A percentile compares a stretch with the other conserved stretches of the same genome.
These are phyloP conservation scores for Solanum gandarillasii DNA, from an alignment of 257 asterid species.

Conservation along the genomic window DNA sequence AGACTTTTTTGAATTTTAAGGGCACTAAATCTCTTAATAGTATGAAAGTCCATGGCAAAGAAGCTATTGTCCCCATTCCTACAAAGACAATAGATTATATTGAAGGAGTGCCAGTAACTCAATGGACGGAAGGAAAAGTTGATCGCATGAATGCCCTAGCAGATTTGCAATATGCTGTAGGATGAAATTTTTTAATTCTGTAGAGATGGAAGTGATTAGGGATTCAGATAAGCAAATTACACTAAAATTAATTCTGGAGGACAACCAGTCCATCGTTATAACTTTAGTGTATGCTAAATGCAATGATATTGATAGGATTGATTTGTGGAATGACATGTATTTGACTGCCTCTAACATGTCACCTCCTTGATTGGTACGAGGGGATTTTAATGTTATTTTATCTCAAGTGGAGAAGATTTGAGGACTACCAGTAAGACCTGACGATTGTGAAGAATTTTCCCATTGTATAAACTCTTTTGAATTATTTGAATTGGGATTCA, in stretches of 20 bases:
- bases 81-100: background rate
- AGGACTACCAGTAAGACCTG: too few species aligned
- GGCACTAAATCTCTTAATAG: background rate
- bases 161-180: background rate
- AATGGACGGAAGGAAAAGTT: background rate
- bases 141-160: background rate
- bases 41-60: background rate
- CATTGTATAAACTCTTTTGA: too few species aligned
- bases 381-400: too few species aligned
- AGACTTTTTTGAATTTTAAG: background rate
- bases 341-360: too few species aligned
- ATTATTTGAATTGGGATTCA: too few species aligned
- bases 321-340: too few species aligned
- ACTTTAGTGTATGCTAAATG: background rate
- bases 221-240: background rate
- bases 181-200: background rate
- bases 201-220: background rate
- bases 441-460: too few species aligned
- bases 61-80: background rate
- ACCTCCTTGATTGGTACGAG: too few species aligned
- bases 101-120: background rate
- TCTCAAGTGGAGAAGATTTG: too few species aligned
- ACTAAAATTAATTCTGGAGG: too few species aligned
- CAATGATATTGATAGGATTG: background rate
- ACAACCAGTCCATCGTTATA: background rate